These are phyloP conservation scores for Cordia subcordata DNA, from an alignment of 257 asterid species.

Conservation along the genomic window DNA sequence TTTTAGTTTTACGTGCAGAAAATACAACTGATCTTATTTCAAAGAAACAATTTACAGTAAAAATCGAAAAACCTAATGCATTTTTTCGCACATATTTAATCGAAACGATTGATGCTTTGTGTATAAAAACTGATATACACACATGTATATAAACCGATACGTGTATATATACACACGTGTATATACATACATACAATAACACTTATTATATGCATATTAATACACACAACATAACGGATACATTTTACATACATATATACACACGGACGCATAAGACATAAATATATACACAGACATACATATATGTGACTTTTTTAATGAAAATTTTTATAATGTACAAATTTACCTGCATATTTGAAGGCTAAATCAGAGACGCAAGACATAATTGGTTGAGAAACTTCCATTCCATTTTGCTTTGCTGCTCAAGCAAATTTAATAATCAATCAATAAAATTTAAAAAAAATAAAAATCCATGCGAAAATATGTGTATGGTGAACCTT, in stretches of 20 bases:
- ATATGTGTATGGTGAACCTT: conserved; percentile 38
- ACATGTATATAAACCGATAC: background rate
- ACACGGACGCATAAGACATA: background rate
- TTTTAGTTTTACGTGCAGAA: background rate
- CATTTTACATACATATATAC: background rate
- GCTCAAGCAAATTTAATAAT: conserved; percentile 13
- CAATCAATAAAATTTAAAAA: background rate
- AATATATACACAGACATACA: background rate
- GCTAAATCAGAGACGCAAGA: conserved; percentile 80
- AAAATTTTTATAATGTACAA: too few relatives aligned
- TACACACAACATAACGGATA: background rate
- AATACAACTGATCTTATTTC: background rate
- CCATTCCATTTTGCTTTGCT: conserved; percentile 78
- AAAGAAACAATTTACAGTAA: background rate
- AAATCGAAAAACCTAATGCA: too few relatives aligned
- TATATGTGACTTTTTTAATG: background rate
- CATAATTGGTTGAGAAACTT: conserved; percentile 72
- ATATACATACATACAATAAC: background rate
- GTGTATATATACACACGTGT: background rate
- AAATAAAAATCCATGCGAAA: background rate
- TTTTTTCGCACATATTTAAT: too few relatives aligned
- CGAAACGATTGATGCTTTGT: background rate
- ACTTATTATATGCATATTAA: too few relatives aligned
- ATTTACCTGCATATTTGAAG: conserved; percentile 73
- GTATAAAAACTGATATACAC: background rate